Evolutionary conservation across 1,139 yeast genomes (phyloP).

Genomic region (Candida sp.): DNA sequence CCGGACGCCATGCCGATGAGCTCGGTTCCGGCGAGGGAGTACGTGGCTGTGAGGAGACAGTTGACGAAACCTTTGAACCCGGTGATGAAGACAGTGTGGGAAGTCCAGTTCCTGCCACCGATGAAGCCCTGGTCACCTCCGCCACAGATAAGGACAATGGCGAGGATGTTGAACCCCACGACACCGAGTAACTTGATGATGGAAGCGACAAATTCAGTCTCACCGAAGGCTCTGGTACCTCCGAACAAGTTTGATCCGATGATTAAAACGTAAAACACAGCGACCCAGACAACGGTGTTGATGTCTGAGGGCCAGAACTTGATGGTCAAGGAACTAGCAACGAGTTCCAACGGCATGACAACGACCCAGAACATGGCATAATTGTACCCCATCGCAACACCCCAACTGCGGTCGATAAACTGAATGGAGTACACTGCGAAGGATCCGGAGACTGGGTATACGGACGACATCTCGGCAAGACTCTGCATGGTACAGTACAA

Average conservation of each 20-base stretch:
- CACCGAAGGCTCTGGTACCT: slow-evolving; percentile 70
- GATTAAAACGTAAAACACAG: slow-evolving; percentile 63
- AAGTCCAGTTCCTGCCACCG: slow-evolving; percentile 59
- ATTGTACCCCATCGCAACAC: slow-evolving; percentile 77
- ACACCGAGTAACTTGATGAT: slow-evolving; percentile 64
- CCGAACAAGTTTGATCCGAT: slow-evolving; percentile 54
- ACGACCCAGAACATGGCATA: slow-evolving; percentile 74
- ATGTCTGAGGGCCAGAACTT: slow-evolving; percentile 63
- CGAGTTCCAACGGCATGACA: slow-evolving; percentile 71
- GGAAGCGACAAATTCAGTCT: slow-evolving; percentile 67
- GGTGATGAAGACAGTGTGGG: slow-evolving; percentile 54
- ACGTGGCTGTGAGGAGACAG: slow-evolving; percentile 46
- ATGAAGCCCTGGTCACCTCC: slow-evolving; percentile 61
- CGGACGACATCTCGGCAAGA: slow-evolving; percentile 69
- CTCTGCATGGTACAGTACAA: slow-evolving; percentile 72
- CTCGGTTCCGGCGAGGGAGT: slow-evolving; percentile 50
- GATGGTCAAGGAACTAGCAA: slow-evolving; percentile 72
- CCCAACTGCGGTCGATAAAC: slow-evolving; percentile 73
- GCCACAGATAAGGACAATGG: slow-evolving; percentile 71
- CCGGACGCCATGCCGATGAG: slow-evolving; percentile 46
- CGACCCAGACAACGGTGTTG: slow-evolving; percentile 71
- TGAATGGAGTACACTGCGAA: slow-evolving; percentile 59
- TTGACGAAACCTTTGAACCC: slow-evolving; percentile 59
- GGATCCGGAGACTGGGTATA: slow-evolving; percentile 75
- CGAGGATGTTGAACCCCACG: slow-evolving; percentile 70